Evolutionary conservation across 768 basidiomycete species (phyloP).

Genomic region (Collybia sp.): DNA sequence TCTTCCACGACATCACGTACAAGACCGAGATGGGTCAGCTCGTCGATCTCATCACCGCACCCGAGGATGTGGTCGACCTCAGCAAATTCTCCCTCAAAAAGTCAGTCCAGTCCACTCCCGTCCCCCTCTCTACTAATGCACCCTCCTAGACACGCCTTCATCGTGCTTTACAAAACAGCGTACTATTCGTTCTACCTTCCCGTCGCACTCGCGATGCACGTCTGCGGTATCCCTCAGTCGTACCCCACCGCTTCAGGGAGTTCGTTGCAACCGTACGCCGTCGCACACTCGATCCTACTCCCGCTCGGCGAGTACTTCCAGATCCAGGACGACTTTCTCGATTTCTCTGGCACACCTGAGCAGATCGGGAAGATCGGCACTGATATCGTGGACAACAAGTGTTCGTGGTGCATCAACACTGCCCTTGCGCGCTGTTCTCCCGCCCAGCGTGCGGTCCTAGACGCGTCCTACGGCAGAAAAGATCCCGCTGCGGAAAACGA

Average conservation of each 20-base stretch:
- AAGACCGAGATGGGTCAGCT: slow-evolving; percentile 97
- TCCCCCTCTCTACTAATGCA: neutral
- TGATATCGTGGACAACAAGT: slow-evolving; percentile 99
- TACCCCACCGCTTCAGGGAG: slow-evolving; percentile 22
- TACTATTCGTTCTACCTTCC: slow-evolving; percentile 99
- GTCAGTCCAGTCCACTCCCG: slow-evolving; percentile 29
- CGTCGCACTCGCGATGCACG: slow-evolving; percentile 88
- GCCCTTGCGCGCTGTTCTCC: slow-evolving; percentile 59
- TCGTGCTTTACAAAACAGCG: slow-evolving; percentile 96
- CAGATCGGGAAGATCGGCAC: slow-evolving; percentile 96
- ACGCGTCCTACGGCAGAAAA: slow-evolving; percentile 47
- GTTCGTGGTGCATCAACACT: slow-evolving; percentile 92
- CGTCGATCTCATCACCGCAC: slow-evolving; percentile 93
- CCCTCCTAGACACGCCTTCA: slow-evolving; percentile 69
- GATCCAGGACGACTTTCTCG: slow-evolving; percentile 95
- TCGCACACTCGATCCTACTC: slow-evolving; percentile 77
- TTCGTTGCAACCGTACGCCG: slow-evolving; percentile 48
- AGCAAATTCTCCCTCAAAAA: slow-evolving; percentile 83
- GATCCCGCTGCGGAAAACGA: slow-evolving; percentile 22
- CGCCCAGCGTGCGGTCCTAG: slow-evolving; percentile 55
- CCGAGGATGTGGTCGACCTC: slow-evolving; percentile 85
- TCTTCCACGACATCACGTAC: slow-evolving; percentile 87
- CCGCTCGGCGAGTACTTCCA: slow-evolving; percentile 99
- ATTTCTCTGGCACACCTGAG: slow-evolving; percentile 87
- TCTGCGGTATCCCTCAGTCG: slow-evolving; percentile 57